phyloP scores from a whole-genome alignment of 1,284 basidiomycete genomes.

The Xanthoconium separans region DNA sequence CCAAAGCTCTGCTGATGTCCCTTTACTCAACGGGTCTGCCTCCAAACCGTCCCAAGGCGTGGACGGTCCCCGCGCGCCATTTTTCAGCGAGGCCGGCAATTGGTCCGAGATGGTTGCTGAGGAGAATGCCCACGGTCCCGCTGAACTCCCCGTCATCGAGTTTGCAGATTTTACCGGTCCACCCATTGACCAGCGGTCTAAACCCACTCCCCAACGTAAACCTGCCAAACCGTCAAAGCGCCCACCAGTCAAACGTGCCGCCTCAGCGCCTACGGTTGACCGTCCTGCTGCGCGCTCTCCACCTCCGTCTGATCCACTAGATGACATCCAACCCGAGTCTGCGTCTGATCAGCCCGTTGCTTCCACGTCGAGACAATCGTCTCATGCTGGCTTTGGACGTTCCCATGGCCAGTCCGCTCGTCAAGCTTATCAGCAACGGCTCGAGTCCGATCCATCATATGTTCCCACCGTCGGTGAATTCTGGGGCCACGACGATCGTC shows the following conservation, averaged over 20 bases:
- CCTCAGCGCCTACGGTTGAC: constrained; percentile 26
- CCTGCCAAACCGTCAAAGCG: constrained; percentile 36
- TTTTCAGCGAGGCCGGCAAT: constrained; percentile 52
- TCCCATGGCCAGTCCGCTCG: constrained; percentile 59
- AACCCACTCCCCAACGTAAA: constrained; percentile 37
- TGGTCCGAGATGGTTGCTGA: constrained; percentile 87
- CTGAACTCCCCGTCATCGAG: constrained; percentile 75
- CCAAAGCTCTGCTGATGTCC: constrained; percentile 49
- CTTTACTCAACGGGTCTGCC: constrained; percentile 24
- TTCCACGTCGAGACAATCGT: constrained; percentile 36
- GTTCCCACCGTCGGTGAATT: constrained; percentile 86
- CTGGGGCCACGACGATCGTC: constrained; percentile 88
- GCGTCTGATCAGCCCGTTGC: constrained; percentile 33
- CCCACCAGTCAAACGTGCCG: constrained; percentile 32
- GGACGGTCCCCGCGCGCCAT: constrained; percentile 42
- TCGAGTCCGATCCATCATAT: constrained; percentile 80
- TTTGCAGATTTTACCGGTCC: constrained; percentile 64
- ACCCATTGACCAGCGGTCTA: constrained; percentile 31
- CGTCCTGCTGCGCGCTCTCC: constrained; percentile 25
- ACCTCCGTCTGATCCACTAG: constrained; percentile 26
- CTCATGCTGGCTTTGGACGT: constrained; percentile 32
- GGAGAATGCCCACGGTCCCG: constrained; percentile 55
- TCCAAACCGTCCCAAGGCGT: constrained; percentile 23
- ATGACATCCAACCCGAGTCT: constrained; percentile 19
- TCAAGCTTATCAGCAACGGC: constrained; percentile 73